Conservation (phyloP, 208 protist species). For the Crithidia thermophila region DNA sequence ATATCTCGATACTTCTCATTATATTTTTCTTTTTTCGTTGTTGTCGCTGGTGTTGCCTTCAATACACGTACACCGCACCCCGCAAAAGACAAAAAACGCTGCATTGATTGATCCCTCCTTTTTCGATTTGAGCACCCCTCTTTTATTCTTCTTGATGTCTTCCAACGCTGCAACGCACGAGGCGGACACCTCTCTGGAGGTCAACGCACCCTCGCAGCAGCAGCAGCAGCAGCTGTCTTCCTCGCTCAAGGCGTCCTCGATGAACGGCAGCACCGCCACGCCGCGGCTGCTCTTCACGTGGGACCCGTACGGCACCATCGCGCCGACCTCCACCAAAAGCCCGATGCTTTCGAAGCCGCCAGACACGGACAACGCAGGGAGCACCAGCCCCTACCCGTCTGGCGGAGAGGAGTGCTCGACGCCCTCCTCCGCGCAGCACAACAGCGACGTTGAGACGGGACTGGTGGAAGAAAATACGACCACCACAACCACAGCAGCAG, state of each 20-base stretch:
- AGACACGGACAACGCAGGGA: not conserved
- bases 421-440: conserved; percentile 18
- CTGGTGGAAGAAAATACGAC: no score
- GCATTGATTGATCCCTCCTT: no score
- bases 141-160: conserved; percentile 12
- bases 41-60: no score
- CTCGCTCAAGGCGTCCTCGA: conserved; percentile 7
- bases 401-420: conserved; percentile 25
- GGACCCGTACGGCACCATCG: conserved; percentile 28
- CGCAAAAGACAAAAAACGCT: no score
- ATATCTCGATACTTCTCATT: no score
- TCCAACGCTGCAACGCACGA: conserved; percentile 10
- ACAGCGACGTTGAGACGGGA: no score
- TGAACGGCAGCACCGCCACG: conserved; percentile 10
- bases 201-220: not conserved
- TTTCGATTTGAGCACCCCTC: no score
- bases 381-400: conserved; percentile 10
- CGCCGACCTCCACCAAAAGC: not conserved
- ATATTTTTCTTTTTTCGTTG: no score
- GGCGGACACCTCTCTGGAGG: not conserved
- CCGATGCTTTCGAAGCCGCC: not conserved
- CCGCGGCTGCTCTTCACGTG: conserved; percentile 32
- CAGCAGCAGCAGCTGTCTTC: conserved; percentile 4
- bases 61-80: no score
- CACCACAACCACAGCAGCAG: not conserved